Evolutionary conservation across 2,329 filamentous ascomycete genomes (phyloP), one percentile per base, ranked within the genome.

Genomic region (Scedosporium dehoogii): DNA sequence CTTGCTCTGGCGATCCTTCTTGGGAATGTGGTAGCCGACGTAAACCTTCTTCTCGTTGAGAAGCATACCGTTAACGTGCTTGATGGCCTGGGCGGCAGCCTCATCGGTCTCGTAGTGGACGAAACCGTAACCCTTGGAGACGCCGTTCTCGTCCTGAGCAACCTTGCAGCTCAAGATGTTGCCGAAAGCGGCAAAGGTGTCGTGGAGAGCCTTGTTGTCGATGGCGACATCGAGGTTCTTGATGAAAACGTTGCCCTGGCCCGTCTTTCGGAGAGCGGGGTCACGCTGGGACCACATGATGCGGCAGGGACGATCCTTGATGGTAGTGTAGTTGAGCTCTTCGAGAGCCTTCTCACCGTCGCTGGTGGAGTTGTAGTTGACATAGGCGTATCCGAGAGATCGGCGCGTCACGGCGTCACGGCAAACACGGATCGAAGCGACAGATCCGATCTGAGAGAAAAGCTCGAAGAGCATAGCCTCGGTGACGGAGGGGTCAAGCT

Each of bases 211-310:
- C 86, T 99, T 99, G 89, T 99, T 99, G 81, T 99, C 94, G 72
- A 99, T 99, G 71, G 94, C 94, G 69, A 88, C 89, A 77, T 99
- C 94, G 68, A 99, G 84, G 82, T 99, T 99, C 89, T 99, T 99
- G 86, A 99, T 99, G 85, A 99, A 99, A 71, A 99, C 93, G 75
- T 99, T 99, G 76, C 94, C 94, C 81, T 97, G 92, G 69, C 94
- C 94, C 70, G 92, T 99, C 88, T 99, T 99, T 82, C 94, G 94
- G 71, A 99, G 88, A 75, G 93, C 93, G 68, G 94, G 94, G 79
- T 99, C 94, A 77, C 94, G 94, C 85, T 99, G 94, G 68, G 94
- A 99, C 94, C 94, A 99, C 94, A 99, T 99, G 81, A 99, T 99
- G 74, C 94, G 93, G 89, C 94, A 99, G 65, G 94, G 93, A 74